These are phyloP conservation scores for Decorospora gaudefroyi DNA, from an alignment of 2,329 filamentous ascomycete species.

Conservation along the genomic window DNA sequence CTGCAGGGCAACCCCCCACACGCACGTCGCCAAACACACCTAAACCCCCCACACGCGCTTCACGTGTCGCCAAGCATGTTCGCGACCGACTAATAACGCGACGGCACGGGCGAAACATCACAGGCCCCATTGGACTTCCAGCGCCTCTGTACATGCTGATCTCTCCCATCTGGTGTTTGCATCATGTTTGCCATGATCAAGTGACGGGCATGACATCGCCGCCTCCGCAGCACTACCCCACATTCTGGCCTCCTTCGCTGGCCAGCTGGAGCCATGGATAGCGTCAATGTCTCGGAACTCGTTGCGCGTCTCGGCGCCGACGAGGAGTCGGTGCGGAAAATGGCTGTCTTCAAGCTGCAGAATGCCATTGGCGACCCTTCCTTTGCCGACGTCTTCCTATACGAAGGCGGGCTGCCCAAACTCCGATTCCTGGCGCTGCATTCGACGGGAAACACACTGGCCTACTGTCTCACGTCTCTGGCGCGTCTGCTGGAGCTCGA, in stretches of 20 bases:
- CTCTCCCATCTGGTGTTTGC: conserved; percentile 5
- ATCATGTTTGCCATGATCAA: conserved; percentile 10
- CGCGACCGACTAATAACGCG: conserved; percentile 22
- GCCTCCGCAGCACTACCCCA: conserved; percentile 17
- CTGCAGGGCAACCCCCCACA: too few species aligned
- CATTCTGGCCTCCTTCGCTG: conserved; percentile 13
- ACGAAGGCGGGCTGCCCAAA: conserved; percentile 80
- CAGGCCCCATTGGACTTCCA: conserved; percentile 7
- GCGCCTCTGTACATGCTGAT: conserved; percentile 7
- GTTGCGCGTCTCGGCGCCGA: conserved; percentile 63
- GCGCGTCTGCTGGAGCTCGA: conserved; percentile 89
- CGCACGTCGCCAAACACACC: conserved; percentile 6
- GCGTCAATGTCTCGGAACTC: conserved; percentile 60
- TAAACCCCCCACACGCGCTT: conserved; percentile 27
- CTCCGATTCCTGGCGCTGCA: conserved; percentile 82
- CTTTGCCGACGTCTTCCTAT: conserved; percentile 95
- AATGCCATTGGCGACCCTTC: conserved; percentile 92
- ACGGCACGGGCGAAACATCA: conserved; percentile 14
- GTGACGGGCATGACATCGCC: conserved; percentile 22
- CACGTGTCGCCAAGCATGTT: conserved; percentile 31
- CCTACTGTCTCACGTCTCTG: conserved; percentile 90
- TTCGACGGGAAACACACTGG: conserved; percentile 88
- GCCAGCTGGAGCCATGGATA: conserved; percentile 53
- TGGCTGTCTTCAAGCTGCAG: conserved; percentile 98
- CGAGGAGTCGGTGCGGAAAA: conserved; percentile 92